phyloP scores from a whole-genome alignment of 495 filamentous ascomycete species.

The Podospora tetraspora region DNA sequence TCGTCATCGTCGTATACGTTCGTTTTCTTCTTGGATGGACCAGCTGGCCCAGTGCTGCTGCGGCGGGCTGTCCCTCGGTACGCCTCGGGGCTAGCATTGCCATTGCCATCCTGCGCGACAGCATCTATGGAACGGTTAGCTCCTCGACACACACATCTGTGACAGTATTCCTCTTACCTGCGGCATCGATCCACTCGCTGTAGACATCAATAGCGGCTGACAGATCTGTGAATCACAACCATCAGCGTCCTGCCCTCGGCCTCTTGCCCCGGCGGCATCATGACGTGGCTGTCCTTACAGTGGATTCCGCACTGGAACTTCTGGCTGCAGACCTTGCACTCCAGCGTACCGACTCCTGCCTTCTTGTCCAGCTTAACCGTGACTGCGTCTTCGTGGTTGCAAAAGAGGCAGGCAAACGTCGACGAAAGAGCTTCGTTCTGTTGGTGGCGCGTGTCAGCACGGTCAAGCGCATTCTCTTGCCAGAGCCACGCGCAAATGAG shows the following conservation, averaged over 20 bases:
- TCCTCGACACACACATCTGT: too few species aligned
- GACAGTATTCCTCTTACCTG: conserved; percentile 50
- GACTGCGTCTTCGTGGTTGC: conserved; percentile 92
- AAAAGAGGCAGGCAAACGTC: conserved; percentile 92
- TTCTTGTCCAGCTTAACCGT: conserved; percentile 90
- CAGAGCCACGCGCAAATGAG: not conserved
- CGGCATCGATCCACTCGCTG: conserved; percentile 96
- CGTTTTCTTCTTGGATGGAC: conserved; percentile 19
- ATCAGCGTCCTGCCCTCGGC: not conserved
- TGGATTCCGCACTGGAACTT: conserved; percentile 88
- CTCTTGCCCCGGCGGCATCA: not conserved
- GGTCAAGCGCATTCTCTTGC: not conserved
- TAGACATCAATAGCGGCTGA: conserved; percentile 92
- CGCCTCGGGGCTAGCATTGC: not conserved
- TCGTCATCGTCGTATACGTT: conserved; percentile 47
- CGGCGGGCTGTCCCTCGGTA: conserved; percentile 1
- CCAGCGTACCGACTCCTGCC: conserved; percentile 69
- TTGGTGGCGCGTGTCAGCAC: not conserved
- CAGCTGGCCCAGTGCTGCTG: conserved; percentile 13
- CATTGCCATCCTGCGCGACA: conserved; percentile 35
- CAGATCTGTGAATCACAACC: conserved; percentile 53
- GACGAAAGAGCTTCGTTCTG: conserved; percentile 85
- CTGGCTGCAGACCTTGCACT: conserved; percentile 91
- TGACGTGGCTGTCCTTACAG: conserved; percentile 51
- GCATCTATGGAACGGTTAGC: conserved; percentile 28